Evolutionary conservation across 2,329 filamentous ascomycete genomes (phyloP).

Genomic region (Zasmidium cellare): DNA sequence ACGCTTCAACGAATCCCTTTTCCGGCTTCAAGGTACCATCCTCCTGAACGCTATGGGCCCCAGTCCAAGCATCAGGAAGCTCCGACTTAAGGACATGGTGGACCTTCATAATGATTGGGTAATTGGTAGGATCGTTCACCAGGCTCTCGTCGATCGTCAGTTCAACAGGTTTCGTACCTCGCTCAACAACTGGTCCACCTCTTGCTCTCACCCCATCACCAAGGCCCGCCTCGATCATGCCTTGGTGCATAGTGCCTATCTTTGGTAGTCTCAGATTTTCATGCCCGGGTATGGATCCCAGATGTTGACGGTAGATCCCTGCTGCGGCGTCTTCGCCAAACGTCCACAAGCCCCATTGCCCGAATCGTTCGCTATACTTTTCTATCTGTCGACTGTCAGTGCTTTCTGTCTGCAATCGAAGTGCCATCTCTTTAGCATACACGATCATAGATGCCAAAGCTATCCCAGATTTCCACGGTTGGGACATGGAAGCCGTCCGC

Average conservation of each 20-base stretch:
- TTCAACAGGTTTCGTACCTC: conserved; percentile 58
- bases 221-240: conserved; percentile 58
- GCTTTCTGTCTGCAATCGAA: not conserved
- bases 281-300: not conserved
- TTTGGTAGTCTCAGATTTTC: not conserved
- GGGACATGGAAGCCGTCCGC: conserved; percentile 62
- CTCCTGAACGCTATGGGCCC: conserved; percentile 8
- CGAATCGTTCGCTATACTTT: conserved; percentile 49
- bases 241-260: conserved; percentile 46
- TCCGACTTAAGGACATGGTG: conserved; percentile 58
- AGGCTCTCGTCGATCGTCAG: conserved; percentile 55
- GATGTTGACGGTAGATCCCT: not conserved
- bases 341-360: conserved; percentile 11
- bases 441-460: conserved; percentile 64
- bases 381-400: conserved; percentile 23
- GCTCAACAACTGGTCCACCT: conserved; percentile 49
- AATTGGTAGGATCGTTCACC: conserved; percentile 40
- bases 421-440: conserved; percentile 38
- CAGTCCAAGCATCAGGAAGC: conserved; percentile 40
- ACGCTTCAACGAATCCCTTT: conserved; percentile 41
- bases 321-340: not conserved
- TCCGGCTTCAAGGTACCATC: conserved; percentile 6
- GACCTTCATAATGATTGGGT: conserved; percentile 62
- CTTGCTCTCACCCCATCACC: conserved; percentile 3
- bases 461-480: conserved; percentile 71